phyloP scores from a whole-genome alignment of 345 rosid genomes.

The Boechera retrofracta region DNA sequence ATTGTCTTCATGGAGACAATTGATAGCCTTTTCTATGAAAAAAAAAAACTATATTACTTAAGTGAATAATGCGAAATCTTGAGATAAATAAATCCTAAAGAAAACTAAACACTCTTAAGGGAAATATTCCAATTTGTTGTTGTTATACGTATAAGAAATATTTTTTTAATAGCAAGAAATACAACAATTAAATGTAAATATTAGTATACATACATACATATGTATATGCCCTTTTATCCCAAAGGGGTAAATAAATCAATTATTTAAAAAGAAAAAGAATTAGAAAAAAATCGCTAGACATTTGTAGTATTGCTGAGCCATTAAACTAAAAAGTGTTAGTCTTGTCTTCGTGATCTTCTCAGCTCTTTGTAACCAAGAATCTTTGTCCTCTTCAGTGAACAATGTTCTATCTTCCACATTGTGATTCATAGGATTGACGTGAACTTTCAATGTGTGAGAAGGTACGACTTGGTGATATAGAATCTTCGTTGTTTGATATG shows the following conservation, averaged over 20 bases:
- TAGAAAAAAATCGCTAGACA: constrained; percentile 31
- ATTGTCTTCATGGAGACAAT: too few species aligned
- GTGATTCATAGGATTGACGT: constrained; percentile 51
- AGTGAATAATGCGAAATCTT: not conserved
- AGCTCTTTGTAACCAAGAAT: constrained; percentile 43
- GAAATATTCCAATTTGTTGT: not conserved
- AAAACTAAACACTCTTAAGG: not conserved
- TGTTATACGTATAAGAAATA: not conserved
- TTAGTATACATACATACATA: constrained; percentile 2
- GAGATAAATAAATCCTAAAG: not conserved
- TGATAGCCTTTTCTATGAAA: not conserved
- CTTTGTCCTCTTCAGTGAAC: constrained; percentile 37
- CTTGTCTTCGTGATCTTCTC: constrained; percentile 40
- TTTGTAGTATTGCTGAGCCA: constrained; percentile 44
- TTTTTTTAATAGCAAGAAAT: not conserved
- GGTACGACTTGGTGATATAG: constrained; percentile 84
- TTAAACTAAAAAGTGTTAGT: constrained; percentile 30
- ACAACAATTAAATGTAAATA: constrained; percentile 12
- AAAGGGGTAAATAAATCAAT: constrained; percentile 30
- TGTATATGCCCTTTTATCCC: constrained; percentile 12
- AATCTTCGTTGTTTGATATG: constrained; percentile 75
- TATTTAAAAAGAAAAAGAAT: not conserved
- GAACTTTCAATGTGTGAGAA: constrained; percentile 76
- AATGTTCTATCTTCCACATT: constrained; percentile 40
- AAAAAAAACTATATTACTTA: too few species aligned